A percentile compares a stretch with the other conserved stretches of the same genome.
Conservation (phyloP, 352 stramenopile species). For the Pythium diclinum region DNA sequence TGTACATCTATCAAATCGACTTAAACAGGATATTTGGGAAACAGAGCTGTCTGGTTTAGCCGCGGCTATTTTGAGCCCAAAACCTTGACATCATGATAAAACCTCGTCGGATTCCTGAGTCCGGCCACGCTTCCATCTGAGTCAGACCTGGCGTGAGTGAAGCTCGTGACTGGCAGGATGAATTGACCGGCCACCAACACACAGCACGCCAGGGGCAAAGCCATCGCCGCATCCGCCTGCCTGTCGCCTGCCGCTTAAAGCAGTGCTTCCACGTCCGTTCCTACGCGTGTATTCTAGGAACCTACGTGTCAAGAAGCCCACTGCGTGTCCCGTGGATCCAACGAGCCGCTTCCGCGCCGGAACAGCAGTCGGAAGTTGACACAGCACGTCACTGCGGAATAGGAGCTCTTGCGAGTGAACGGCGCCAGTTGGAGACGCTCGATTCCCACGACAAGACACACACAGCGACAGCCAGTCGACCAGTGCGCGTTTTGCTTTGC, state of each 20-base stretch:
- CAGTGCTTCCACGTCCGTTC: neutral
- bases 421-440: neutral
- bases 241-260: constrained; percentile 3
- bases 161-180: constrained; percentile 4
- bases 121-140: neutral
- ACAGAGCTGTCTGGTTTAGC: neutral
- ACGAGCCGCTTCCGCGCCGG: neutral
- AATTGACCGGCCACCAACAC: constrained; percentile 3
- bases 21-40: neutral
- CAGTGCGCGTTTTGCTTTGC: constrained; percentile 8
- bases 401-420: neutral
- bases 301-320: neutral
- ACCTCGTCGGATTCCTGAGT: constrained; percentile 1
- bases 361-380: neutral
- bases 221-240: neutral
- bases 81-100: constrained; percentile 4
- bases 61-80: neutral
- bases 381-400: neutral
- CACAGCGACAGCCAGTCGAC: constrained; percentile 5
- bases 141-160: constrained; percentile 14
- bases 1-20: no score
- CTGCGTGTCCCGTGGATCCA: constrained; percentile 1
- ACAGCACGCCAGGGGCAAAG: neutral
- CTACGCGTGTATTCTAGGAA: neutral
- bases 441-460: neutral